Evolutionary conservation across 108 stramenopile genomes (phyloP).

Genomic region (Phaeodactylum tricornutum): DNA sequence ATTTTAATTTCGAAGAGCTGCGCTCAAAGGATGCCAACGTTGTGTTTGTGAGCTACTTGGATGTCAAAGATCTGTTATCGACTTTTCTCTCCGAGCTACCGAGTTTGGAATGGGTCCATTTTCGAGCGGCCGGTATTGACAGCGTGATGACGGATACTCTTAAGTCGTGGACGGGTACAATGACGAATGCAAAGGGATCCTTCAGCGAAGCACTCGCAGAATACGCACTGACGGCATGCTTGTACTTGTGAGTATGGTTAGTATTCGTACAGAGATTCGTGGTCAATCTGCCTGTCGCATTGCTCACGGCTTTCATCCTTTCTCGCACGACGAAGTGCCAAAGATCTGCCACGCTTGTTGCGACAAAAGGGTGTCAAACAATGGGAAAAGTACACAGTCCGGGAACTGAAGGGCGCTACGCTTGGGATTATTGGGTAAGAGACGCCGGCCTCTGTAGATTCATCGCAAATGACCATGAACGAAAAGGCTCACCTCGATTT

Average conservation of each 20-base stretch:
- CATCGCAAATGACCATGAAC: too few relatives aligned
- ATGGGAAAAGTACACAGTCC: slow-evolving; percentile 61
- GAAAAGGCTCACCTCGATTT: too few relatives aligned
- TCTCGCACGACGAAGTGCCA: too few relatives aligned
- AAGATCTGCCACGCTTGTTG: slow-evolving; percentile 80
- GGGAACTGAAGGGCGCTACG: slow-evolving; percentile 63
- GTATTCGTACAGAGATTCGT: too few relatives aligned
- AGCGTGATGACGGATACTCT: too few relatives aligned
- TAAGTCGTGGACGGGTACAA: slow-evolving; percentile 5
- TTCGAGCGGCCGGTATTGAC: slow-evolving; percentile 77
- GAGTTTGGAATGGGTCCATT: slow-evolving; percentile 70
- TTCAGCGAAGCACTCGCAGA: slow-evolving; percentile 85
- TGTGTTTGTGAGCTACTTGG: slow-evolving; percentile 55
- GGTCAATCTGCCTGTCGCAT: too few relatives aligned
- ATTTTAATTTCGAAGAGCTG: slow-evolving; percentile 43
- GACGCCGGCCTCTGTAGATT: too few relatives aligned
- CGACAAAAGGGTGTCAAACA: slow-evolving; percentile 44
- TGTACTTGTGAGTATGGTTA: too few relatives aligned
- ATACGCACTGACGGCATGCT: slow-evolving; percentile 78
- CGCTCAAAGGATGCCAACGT: slow-evolving; percentile 47
- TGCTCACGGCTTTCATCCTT: too few relatives aligned
- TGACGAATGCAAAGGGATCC: slow-evolving; percentile 89
- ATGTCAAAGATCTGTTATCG: slow-evolving; percentile 36
- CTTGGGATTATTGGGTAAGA: slow-evolving; percentile 84
- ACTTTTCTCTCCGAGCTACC: slow-evolving; percentile 37